Conservation (phyloP, 2,329 filamentous ascomycete species). For the Simplicillium aogashimaense region DNA sequence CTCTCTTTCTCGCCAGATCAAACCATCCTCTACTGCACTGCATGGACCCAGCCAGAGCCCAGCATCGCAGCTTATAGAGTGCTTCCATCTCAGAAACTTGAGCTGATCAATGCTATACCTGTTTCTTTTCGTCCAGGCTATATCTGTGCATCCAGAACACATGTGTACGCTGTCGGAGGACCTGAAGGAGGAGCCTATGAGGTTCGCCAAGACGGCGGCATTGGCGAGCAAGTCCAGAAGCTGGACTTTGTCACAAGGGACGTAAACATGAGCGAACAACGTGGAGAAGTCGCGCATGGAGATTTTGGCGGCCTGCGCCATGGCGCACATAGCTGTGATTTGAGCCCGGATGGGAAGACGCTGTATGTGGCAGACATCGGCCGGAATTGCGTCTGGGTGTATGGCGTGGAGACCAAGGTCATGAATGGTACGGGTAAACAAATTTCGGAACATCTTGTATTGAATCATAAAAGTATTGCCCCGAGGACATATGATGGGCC, state of each 20-base stretch:
- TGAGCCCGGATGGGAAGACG: constrained; percentile 8
- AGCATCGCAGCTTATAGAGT: constrained; percentile 8
- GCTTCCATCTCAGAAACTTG: neutral
- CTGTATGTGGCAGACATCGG: constrained; percentile 12
- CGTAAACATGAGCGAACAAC: constrained; percentile 5
- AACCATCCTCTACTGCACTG: constrained; percentile 8
- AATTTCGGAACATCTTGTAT: neutral
- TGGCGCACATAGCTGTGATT: constrained; percentile 10
- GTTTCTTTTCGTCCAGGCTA: constrained; percentile 1
- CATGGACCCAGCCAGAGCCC: constrained; percentile 7
- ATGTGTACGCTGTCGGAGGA: constrained; percentile 4
- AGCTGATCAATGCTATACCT: neutral
- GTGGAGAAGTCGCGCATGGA: constrained; percentile 9
- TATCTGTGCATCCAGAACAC: constrained; percentile 1
- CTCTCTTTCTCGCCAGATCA: constrained; percentile 9
- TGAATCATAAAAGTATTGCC: constrained; percentile 4
- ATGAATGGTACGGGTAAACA: neutral
- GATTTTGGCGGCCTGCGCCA: constrained; percentile 10
- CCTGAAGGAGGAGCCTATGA: constrained; percentile 2
- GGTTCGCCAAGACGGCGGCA: constrained; percentile 5
- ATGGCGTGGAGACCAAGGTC: constrained; percentile 1
- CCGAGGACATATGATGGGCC: constrained; percentile 9
- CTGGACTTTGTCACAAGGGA: constrained; percentile 5
- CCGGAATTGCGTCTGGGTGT: constrained; percentile 10
- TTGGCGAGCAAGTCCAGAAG: constrained; percentile 7